These are phyloP conservation scores for Penicillium sp. DNA, from an alignment of 2,329 filamentous ascomycete species.

Conservation along the genomic window DNA sequence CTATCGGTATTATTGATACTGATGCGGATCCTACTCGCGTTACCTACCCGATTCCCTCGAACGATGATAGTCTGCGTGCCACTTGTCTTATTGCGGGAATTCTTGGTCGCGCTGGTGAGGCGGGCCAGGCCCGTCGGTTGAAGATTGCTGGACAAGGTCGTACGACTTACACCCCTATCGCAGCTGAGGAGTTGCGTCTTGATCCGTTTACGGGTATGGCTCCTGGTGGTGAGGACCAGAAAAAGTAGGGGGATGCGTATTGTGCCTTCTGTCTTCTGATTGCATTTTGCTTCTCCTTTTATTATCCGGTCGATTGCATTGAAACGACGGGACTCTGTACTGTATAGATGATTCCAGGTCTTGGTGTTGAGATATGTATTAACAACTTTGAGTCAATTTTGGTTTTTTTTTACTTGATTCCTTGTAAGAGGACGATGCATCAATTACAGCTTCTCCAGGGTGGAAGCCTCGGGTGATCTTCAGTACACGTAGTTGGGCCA, in stretches of 20 bases:
- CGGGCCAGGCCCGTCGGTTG: slow-evolving; percentile 67
- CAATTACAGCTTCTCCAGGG: neutral
- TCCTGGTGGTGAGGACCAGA: slow-evolving; percentile 13
- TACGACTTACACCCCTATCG: slow-evolving; percentile 54
- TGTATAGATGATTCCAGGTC: slow-evolving; percentile 34
- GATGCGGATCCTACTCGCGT: slow-evolving; percentile 90
- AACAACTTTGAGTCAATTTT: slow-evolving; percentile 23
- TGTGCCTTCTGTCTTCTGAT: neutral
- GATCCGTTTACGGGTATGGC: slow-evolving; percentile 25
- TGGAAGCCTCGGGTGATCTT: neutral
- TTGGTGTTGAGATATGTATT: slow-evolving; percentile 26
- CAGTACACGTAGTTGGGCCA: neutral
- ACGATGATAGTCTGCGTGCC: slow-evolving; percentile 89
- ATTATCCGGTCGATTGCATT: slow-evolving; percentile 17
- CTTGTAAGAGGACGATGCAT: neutral
- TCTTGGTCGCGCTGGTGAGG: slow-evolving; percentile 77
- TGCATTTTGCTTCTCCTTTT: slow-evolving; percentile 6
- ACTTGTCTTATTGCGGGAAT: slow-evolving; percentile 80
- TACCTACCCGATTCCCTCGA: slow-evolving; percentile 93
- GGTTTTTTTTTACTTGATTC: neutral
- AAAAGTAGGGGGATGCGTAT: neutral
- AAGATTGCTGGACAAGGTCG: slow-evolving; percentile 60
- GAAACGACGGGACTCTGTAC: slow-evolving; percentile 27
- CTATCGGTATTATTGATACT: slow-evolving; percentile 92
- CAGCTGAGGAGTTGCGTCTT: slow-evolving; percentile 22